Percentiles rank a stretch among this genome's conserved stretches.
Evolutionary conservation across 805 yeast species (phyloP).

Genomic region (Pichia exigua): DNA sequence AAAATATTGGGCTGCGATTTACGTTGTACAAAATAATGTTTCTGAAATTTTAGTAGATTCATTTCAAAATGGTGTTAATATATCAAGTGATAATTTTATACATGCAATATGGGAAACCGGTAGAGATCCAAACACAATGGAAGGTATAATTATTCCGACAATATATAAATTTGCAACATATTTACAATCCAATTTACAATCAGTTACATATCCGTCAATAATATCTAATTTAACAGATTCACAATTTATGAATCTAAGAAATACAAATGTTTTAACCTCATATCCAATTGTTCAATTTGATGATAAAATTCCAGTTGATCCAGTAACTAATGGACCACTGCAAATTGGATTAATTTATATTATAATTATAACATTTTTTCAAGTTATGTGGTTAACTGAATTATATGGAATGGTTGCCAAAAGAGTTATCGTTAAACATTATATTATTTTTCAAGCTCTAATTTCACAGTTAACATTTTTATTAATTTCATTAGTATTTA

Average conservation of each 20-base stretch:
- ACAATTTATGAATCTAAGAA: conserved; percentile 18
- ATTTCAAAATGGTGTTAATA: conserved; percentile 27
- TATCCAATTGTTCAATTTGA: conserved; percentile 16
- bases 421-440: conserved; percentile 34
- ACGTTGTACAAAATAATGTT: conserved; percentile 35
- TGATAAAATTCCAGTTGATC: conserved; percentile 25
- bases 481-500: conserved; percentile 48
- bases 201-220: conserved; percentile 21
- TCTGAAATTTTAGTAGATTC: conserved; percentile 38
- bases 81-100: conserved; percentile 21
- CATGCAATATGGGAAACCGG: conserved; percentile 48
- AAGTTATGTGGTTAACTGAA: conserved; percentile 50
- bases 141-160: conserved; percentile 36
- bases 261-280: conserved; percentile 14
- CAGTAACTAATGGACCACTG: conserved; percentile 52
- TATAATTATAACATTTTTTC: conserved; percentile 67
- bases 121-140: conserved; percentile 48
- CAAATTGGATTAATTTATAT: conserved; percentile 72
- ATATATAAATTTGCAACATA: conserved; percentile 30
- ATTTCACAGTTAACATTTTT: conserved; percentile 47
- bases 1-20: conserved; percentile 56
- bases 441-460: conserved; percentile 44
- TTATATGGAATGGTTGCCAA: conserved; percentile 44
- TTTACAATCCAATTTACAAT: conserved; percentile 19
- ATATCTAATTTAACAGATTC: conserved; percentile 22